phyloP scores from a whole-genome alignment of 768 basidiomycete genomes.

The Pisolithus microcarpus region DNA sequence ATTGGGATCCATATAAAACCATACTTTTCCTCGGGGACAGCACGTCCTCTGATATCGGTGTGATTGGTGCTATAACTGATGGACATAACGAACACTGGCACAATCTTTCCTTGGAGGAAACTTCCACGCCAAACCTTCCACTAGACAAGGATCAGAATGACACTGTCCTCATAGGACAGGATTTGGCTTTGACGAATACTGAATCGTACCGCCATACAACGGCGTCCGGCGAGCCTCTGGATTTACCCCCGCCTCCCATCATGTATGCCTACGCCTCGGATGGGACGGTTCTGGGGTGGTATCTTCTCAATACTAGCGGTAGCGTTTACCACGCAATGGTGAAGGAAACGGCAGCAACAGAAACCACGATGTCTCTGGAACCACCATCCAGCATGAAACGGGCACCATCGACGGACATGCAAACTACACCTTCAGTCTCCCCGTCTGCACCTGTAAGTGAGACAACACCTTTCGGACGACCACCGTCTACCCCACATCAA shows the following conservation, averaged over 20 bases:
- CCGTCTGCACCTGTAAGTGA: slow-evolving; percentile 13
- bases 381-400: slow-evolving; percentile 16
- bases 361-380: slow-evolving; percentile 6
- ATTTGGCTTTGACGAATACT: slow-evolving; percentile 54
- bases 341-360: slow-evolving; percentile 3
- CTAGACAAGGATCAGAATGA: slow-evolving; percentile 64
- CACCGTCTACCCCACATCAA: slow-evolving; percentile 11
- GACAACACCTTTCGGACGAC: slow-evolving; percentile 3
- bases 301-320: slow-evolving; percentile 50
- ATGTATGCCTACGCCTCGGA: slow-evolving; percentile 74
- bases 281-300: slow-evolving; percentile 71
- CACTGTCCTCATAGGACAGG: slow-evolving; percentile 58
- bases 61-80: slow-evolving; percentile 30
- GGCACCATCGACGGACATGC: slow-evolving; percentile 26
- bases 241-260: slow-evolving; percentile 49
- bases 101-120: slow-evolving; percentile 42
- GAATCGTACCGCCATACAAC: slow-evolving; percentile 32
- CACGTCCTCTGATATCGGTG: slow-evolving; percentile 44
- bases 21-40: slow-evolving; percentile 44
- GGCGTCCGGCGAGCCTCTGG: slow-evolving; percentile 35
- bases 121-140: slow-evolving; percentile 52
- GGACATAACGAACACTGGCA: slow-evolving; percentile 33
- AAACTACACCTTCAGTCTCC: slow-evolving; percentile 18
- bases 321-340: slow-evolving; percentile 53
- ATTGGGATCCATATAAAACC: slow-evolving; percentile 39